Conservation (phyloP, 208 protist species). For the Leptomonas pyrrhocoris region DNA sequence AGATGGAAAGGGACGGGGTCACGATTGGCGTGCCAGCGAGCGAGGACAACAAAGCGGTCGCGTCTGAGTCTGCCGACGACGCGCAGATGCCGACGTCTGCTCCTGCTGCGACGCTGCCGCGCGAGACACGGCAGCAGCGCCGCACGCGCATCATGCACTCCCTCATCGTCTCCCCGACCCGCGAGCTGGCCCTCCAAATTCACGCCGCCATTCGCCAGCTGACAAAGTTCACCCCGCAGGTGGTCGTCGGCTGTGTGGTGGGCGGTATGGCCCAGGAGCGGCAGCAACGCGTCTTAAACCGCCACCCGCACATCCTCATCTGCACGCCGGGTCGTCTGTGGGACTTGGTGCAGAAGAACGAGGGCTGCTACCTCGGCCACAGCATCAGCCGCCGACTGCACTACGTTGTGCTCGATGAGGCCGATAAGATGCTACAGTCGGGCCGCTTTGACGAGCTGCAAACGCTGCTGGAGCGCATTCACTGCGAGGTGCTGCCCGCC, state of each 20-base stretch:
- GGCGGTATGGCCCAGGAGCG: constrained; percentile 91
- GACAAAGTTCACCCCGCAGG: constrained; percentile 50
- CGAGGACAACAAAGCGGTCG: background rate
- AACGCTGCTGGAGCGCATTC: constrained; percentile 97
- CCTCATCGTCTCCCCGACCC: constrained; percentile 97
- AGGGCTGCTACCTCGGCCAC: constrained; percentile 94
- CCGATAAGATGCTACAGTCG: constrained; percentile 98
- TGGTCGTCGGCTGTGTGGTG: constrained; percentile 83
- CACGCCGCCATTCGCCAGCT: constrained; percentile 79
- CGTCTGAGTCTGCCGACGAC: background rate
- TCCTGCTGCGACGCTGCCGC: background rate
- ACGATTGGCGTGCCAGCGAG: background rate
- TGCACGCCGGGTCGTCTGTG: constrained; percentile 91
- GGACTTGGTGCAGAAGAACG: constrained; percentile 89
- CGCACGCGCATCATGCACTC: constrained; percentile 72
- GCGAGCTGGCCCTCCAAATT: constrained; percentile 98
- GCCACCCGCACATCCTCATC: constrained; percentile 91
- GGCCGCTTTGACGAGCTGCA: constrained; percentile 97
- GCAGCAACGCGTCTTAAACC: constrained; percentile 90
- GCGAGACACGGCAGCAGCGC: constrained; percentile 7
- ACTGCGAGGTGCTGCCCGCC: constrained; percentile 84
- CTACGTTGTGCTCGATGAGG: constrained; percentile 98
- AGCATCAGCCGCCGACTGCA: constrained; percentile 92
- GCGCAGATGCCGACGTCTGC: background rate
- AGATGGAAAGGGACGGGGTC: constrained; percentile 26